Base-by-base conservation (phyloP, 2,329 filamentous ascomycete genomes). In the Aureobasidium leucospermi region DNA sequence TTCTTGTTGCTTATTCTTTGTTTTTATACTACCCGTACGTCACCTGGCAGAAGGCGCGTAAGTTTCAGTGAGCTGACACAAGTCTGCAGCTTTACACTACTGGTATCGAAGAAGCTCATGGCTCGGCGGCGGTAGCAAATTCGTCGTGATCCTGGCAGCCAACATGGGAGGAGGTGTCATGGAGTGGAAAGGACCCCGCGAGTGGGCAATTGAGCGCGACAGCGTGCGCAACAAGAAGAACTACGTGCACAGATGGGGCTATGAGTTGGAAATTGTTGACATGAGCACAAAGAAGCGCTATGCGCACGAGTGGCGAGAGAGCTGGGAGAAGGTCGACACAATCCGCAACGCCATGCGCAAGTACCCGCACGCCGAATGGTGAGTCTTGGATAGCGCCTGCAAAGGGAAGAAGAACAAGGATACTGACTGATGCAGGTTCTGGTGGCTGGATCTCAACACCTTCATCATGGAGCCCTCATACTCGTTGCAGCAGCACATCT, bases 281-380 rank as follows among this genome's bases (percentile, higher is more conserved):
- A 96, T 99, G 92, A 93, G 91, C 77, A 96, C 92, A 58, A 96
- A 96, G 82, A 97, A 96, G 77, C 86, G 92, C 65, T 99, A 99
- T 72, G 93, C 94, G 31, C 94, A 99, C 75, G 94, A 99, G 75
- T 99, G 94, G 94, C 85, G 94, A 69, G 94, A 99, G 76, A 95
- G 93, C 73, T 99, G 94, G 94, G 94, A 99, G 76, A 99, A 97
- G 79, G 92, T 96, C 62, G 94, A 99, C 72, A 90, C 90, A 43
- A 85, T 99, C 67, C 85, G 93, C 62, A 89, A 90, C 62, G 86
- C 88, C 46, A 86, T 99, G 81, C 84, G 86, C 71, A 96, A 96
- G 73, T 96, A 97, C 70, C 94, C 94, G 31, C 82, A 96, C 64
- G 94, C 93, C 36, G 93, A 99, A 78, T 99, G 94, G 94, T 96